Base-by-base conservation (phyloP, 257 asterid species). In the Verbascum thapsus region DNA sequence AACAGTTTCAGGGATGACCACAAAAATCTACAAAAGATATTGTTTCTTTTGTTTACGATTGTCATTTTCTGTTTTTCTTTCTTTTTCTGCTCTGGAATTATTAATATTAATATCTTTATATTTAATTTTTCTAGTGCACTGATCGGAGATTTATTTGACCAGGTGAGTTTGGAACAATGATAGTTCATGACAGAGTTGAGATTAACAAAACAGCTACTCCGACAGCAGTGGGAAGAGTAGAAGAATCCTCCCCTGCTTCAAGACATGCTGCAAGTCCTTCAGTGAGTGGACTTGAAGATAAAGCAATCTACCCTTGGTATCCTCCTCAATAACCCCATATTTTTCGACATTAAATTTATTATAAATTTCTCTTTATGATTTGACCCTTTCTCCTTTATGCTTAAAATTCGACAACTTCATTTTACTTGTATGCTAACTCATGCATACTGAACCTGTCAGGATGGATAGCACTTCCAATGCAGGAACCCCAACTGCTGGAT, bases 81-180 rank as follows among this genome's bases (percentile, higher is more conserved):
- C 19, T 3, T 22, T 34, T 49, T 26, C 10, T 37, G 38, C 30
- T 26, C 17, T 7, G 19, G 35, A 37, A 11, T 20, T 19, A 22
- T 20, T 40, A 32, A 15, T 26, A 49, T 13, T 16, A 39, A 50
- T 45, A 45, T 15, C 12, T 15, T 50, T 18, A 45, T 51, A 40
- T 66, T 23, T 53, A 44, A 18, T 37, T 35, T 59, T 62, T 44
- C 35, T 72, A 17, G 57, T 59, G 40, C 22, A 22, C 67, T 66
- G 71, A 64, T 58, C 53, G 17, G 20, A 50, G 54, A 41, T 38
- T 35, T 66, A 41, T 71, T 58, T 67, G 61, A 50, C 62, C 80
- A 92, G 99, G 88, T 85, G 97, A 87, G 70, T 87, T 82, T 78
- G 95, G 97, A 69, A 92, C 99, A 8, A 74, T 92, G 50, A 66